Base-by-base conservation (phyloP, 495 filamentous ascomycete genomes). In the Aspergillus avenaceus region DNA sequence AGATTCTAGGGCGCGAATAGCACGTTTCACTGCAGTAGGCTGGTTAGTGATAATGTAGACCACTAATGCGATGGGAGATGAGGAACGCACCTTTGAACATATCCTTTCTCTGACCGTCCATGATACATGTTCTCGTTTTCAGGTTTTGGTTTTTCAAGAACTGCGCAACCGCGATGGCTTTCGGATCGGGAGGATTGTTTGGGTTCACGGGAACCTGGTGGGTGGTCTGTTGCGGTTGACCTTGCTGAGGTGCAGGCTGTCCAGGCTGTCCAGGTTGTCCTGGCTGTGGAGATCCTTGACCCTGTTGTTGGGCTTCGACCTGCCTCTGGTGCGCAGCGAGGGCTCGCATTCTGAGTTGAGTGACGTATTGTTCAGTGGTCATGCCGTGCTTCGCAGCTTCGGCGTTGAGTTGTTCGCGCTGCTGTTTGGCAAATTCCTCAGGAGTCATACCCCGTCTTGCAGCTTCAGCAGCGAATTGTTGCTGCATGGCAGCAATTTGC, bases 81-180 rank as follows among this genome's bases (percentile, higher is more conserved):
- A 14, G 19, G 11, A 32, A 38, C 54, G 26, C 59, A 96, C 92
- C 87, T 79, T 86, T 88, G 72, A 99, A 97, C 84, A 99, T 91
- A 54, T 99, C 92, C 73, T 96, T 97, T 50, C 95, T 79, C 74
- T 97, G 92, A 53, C 93, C 95, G 59, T 97, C 91, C 56, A 96
- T 76, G 50, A 99, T 95, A 71, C 86, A 90, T 23, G 93, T 96
- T 55, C 95, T 79, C 36, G 82, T 75, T 79, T 99, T 99, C 54
- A 99, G 74, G 55, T 89, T 78, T 70, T 97, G 91, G 44, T 79
- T 71, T 53, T 84, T 81, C 45, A 99, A 74, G 73, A 92, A 99
- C 60, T 90, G 85, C 56, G 95, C 95, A 21, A 99, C 81, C 14
- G 91, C 90, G 18, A 97, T 61, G 4, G 91, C 91, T 59, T 90